Percentiles rank a stretch among this genome's conserved stretches.
These are phyloP conservation scores for Saccharomycopsis crataegensis DNA, from an alignment of 1,139 yeast species.

Conservation along the genomic window DNA sequence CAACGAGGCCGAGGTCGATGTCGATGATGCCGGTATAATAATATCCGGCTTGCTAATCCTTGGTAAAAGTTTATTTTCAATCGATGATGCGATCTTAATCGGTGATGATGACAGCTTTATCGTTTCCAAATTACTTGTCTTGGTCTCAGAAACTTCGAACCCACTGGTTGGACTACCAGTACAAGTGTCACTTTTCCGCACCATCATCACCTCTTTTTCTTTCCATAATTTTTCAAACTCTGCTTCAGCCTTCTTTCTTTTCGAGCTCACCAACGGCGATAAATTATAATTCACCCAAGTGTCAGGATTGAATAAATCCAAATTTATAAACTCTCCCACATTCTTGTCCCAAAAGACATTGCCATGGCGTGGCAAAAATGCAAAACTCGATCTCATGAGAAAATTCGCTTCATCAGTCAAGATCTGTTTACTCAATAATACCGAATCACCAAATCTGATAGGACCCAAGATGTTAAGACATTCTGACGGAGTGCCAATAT, in stretches of 20 bases:
- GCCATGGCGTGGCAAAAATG: conserved; percentile 71
- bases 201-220: too few relatives aligned
- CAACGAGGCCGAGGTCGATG: background rate
- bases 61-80: too few relatives aligned
- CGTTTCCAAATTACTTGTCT: background rate
- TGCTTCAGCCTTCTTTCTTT: background rate
- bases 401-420: conserved; percentile 78
- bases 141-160: background rate
- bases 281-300: conserved; percentile 73
- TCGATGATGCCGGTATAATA: background rate
- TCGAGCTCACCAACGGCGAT: conserved; percentile 55
- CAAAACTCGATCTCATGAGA: conserved; percentile 78
- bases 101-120: too few relatives aligned
- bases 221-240: background rate
- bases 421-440: conserved; percentile 64
- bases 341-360: conserved; percentile 58
- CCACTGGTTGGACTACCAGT: background rate
- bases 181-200: background rate
- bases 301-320: conserved; percentile 74
- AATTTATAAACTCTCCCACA: conserved; percentile 49
- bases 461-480: conserved; percentile 88
- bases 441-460: conserved; percentile 71
- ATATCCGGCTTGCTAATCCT: too few relatives aligned
- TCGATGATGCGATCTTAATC: too few relatives aligned
- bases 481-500: conserved; percentile 78